A percentile compares a stretch with the other conserved stretches of the same genome.
phyloP scores from a whole-genome alignment of 345 rosid genomes.

The Angophora floribunda region DNA sequence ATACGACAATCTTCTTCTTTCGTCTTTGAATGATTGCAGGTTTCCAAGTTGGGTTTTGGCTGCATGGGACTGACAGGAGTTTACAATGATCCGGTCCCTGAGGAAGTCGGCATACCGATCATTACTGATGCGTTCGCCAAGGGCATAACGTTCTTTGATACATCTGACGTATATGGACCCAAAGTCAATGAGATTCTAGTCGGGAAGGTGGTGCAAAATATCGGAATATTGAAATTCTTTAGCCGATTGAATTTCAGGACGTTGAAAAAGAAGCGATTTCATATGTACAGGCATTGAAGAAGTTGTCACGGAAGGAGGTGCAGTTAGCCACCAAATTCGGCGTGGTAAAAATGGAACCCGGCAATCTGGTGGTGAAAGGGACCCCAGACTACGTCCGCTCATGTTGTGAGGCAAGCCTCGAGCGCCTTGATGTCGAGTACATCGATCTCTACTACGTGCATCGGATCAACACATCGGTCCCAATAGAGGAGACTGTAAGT shows the following conservation, averaged over 20 bases:
- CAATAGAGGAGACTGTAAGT: conserved; percentile 16
- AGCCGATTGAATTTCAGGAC: not conserved
- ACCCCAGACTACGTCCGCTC: conserved; percentile 7
- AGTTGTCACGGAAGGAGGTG: conserved; percentile 13
- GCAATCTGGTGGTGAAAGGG: not conserved
- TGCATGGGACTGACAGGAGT: not conserved
- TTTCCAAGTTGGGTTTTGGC: conserved; percentile 1
- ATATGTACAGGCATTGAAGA: conserved; percentile 6
- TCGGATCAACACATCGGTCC: not conserved
- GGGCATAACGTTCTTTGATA: conserved; percentile 3
- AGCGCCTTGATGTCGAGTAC: conserved; percentile 16
- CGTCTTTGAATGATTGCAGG: not conserved
- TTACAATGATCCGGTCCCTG: not conserved
- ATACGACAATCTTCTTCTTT: not conserved
- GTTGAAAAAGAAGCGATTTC: no score
- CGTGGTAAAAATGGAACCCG: not conserved
- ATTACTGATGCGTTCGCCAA: not conserved
- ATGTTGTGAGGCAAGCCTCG: conserved; percentile 8
- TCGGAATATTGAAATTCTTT: not conserved
- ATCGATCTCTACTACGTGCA: conserved; percentile 19
- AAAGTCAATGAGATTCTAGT: not conserved
- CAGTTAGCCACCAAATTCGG: conserved; percentile 21
- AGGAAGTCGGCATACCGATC: not conserved
- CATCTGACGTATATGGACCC: not conserved
- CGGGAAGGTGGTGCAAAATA: not conserved